Base-by-base conservation (phyloP, 106 monocot genomes). In the Dendrobium chrysotoxum region DNA sequence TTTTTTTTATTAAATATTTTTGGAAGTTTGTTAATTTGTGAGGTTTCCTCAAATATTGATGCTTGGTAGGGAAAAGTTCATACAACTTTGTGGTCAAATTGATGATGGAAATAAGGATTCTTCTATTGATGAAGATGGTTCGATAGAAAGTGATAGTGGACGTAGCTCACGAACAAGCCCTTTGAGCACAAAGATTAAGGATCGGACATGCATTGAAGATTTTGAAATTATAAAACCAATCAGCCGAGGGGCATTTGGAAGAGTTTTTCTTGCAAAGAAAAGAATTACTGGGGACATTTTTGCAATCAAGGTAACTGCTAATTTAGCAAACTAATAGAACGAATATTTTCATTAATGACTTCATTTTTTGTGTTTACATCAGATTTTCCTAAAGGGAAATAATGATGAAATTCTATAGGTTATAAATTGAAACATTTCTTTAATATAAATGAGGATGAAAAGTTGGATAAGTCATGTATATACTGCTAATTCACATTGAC, bases 161-260 rank as follows among this genome's bases (percentile, higher is more conserved):
- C 78, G 76, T 83, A 81, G 82, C 41, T 86, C 93, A 64, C 76
- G 83, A 77, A 78, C 84, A 61, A 83, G 81, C 55, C 85, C 80
- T 65, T 77, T 88, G 77, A 82, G 86, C 58, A 83, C 84, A 78
- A 99, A 88, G 58, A 57, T 91, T 41, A 99, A 95, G 83, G 95
- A 99, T 38, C 86, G 99, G 38, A 99, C 99, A 78, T 93, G 88
- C 16, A 99, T 99, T 64, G 99, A 99, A 74, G 99, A 99, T 88
- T 99, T 99, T 91, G 99, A 95, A 87, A 99, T 99, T 44, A 93
- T 99, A 85, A 99, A 99, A 80, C 99, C 99, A 71, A 91, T 99
- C 57, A 99, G 99, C 83, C 79, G 99, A 81, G 99, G 99, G 18
- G 95, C 99, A 86, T 99, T 99, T 87, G 99, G 99, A 79, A 89